Conservation (phyloP, 73 alveolate species). For the Paraurostyla sp. region DNA sequence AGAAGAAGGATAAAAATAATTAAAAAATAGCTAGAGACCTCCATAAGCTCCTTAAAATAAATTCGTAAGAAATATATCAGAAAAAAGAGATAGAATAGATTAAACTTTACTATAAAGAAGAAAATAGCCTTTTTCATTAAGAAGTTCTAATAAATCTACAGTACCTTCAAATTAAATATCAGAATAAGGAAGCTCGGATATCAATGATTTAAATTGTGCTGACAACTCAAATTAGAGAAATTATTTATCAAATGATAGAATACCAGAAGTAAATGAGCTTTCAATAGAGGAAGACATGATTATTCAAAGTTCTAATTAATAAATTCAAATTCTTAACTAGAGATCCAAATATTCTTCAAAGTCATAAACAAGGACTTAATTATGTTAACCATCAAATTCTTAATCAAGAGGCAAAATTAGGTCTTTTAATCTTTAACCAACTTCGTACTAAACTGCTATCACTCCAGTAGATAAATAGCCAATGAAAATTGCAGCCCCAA, state of each 20-base stretch:
- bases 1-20: background rate
- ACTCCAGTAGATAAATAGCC: background rate
- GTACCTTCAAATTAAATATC: background rate
- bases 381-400: background rate
- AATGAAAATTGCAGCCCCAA: background rate
- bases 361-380: background rate
- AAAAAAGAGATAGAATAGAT: conserved; percentile 13
- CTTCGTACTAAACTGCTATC: background rate
- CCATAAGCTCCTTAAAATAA: conserved; percentile 10
- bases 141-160: conserved; percentile 17
- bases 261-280: no score
- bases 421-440: background rate
- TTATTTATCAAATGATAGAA: conserved; percentile 14
- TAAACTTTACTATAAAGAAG: background rate
- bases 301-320: background rate
- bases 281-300: background rate
- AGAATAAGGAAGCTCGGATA: background rate
- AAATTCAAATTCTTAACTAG: background rate
- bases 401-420: background rate
- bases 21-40: background rate
- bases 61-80: conserved; percentile 19
- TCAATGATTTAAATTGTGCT: background rate
- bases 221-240: background rate
- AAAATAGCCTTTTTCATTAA: conserved; percentile 13
- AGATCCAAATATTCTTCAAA: background rate